Evolutionary conservation across 768 basidiomycete species (phyloP).

Genomic region (Russula dissimulans): DNA sequence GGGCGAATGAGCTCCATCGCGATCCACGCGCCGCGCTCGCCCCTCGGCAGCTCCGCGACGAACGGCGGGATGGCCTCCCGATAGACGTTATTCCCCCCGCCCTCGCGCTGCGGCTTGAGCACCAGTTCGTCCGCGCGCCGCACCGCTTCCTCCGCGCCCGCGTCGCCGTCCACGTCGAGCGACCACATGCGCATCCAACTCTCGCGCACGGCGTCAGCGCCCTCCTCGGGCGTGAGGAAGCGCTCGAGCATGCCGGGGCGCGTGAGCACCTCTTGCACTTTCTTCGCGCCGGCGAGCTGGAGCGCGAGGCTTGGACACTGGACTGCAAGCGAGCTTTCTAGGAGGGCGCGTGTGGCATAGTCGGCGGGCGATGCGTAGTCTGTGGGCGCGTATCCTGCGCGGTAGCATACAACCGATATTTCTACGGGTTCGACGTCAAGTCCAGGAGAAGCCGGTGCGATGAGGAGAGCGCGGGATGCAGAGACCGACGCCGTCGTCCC

Average conservation of each 20-base stretch:
- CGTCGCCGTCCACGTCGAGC: conserved; percentile 35
- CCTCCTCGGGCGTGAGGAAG: conserved; percentile 46
- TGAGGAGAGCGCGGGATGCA: conserved; percentile 33
- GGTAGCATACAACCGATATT: conserved; percentile 85
- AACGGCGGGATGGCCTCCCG: conserved; percentile 71
- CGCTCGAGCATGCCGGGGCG: conserved; percentile 62
- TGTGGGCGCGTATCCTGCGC: conserved; percentile 76
- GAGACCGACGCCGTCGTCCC: conserved; percentile 38
- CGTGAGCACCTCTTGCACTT: conserved; percentile 83
- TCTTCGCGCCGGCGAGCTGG: conserved; percentile 94
- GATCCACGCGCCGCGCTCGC: conserved; percentile 71
- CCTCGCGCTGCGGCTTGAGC: conserved; percentile 96
- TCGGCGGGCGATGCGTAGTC: conserved; percentile 62
- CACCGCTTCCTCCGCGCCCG: conserved; percentile 44
- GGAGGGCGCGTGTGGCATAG: conserved; percentile 63
- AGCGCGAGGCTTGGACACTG: conserved; percentile 88
- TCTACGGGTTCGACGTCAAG: conserved; percentile 37
- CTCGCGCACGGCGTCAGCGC: conserved; percentile 46
- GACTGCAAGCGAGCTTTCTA: conserved; percentile 79
- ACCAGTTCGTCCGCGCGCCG: conserved; percentile 51
- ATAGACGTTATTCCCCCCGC: conserved; percentile 95
- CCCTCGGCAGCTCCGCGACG: conserved; percentile 55
- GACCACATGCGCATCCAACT: conserved; percentile 92
- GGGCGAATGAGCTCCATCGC: conserved; percentile 90
- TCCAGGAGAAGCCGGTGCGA: conserved; percentile 28